Conservation (phyloP, 2,329 filamentous ascomycete species). For the Diaporthe sp. region DNA sequence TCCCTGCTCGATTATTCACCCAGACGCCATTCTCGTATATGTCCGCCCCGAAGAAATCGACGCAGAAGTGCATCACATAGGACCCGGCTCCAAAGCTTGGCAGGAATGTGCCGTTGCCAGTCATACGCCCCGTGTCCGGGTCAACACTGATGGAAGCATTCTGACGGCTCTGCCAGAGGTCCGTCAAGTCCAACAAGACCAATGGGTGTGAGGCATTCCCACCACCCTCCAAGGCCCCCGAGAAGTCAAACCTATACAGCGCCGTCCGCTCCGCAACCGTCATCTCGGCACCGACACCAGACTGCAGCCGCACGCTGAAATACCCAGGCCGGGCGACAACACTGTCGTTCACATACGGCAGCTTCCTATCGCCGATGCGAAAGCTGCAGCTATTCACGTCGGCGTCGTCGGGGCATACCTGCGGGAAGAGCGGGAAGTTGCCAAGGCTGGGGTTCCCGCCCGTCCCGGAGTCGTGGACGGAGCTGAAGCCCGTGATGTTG, state of each 20-base stretch:
- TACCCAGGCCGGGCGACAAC: slow-evolving; percentile 67
- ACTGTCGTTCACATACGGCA: slow-evolving; percentile 56
- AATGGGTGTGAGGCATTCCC: slow-evolving; percentile 58
- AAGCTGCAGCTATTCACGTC: slow-evolving; percentile 71
- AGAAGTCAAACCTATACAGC: slow-evolving; percentile 73
- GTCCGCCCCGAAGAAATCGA: slow-evolving; percentile 66
- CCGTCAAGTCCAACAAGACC: slow-evolving; percentile 72
- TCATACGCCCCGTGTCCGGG: slow-evolving; percentile 64
- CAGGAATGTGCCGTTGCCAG: slow-evolving; percentile 69
- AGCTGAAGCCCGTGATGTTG: slow-evolving; percentile 65
- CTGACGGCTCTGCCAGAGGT: slow-evolving; percentile 66
- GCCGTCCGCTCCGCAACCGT: slow-evolving; percentile 73
- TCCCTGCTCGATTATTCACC: slow-evolving; percentile 56
- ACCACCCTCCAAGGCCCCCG: slow-evolving; percentile 50
- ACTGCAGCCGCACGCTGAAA: slow-evolving; percentile 69
- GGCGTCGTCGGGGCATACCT: slow-evolving; percentile 56
- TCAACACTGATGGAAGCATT: slow-evolving; percentile 67
- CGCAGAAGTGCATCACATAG: slow-evolving; percentile 72
- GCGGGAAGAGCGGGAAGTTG: slow-evolving; percentile 62
- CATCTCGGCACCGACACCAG: slow-evolving; percentile 70
- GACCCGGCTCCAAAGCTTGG: slow-evolving; percentile 74
- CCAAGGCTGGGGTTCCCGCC: slow-evolving; percentile 61
- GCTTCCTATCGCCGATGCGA: slow-evolving; percentile 60
- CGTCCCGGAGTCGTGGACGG: slow-evolving; percentile 60
- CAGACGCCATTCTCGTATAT: slow-evolving; percentile 55